Evolutionary conservation across 1,284 basidiomycete species (phyloP).

Genomic region (Pyrrhoderma noxium): DNA sequence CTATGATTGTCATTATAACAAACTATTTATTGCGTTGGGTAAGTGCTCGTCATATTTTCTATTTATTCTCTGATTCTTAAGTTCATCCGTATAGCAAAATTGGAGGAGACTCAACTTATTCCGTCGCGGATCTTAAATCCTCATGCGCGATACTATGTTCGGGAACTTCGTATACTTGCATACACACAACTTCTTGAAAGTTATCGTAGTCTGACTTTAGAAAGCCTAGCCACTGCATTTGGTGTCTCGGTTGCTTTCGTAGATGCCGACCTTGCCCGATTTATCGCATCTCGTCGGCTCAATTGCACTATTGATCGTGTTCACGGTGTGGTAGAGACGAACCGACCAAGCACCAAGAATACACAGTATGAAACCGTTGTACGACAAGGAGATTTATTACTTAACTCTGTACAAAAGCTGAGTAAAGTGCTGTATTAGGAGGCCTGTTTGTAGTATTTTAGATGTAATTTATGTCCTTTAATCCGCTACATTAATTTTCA

Average conservation of each 20-base stretch:
- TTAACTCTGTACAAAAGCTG: slow-evolving; percentile 70
- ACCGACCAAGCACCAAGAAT: slow-evolving; percentile 78
- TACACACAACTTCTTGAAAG: slow-evolving; percentile 90
- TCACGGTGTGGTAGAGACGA: slow-evolving; percentile 91
- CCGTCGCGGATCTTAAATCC: slow-evolving; percentile 82
- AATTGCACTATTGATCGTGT: slow-evolving; percentile 95
- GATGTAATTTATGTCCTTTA: too few relatives aligned
- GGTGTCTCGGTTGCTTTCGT: slow-evolving; percentile 88
- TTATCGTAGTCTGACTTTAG: slow-evolving; percentile 86
- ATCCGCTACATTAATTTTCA: too few relatives aligned
- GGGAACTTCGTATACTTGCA: slow-evolving; percentile 95
- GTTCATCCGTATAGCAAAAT: slow-evolving; percentile 49
- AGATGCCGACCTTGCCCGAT: slow-evolving; percentile 85
- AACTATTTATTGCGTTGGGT: slow-evolving; percentile 89
- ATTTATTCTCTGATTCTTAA: too few relatives aligned
- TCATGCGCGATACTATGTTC: slow-evolving; percentile 87
- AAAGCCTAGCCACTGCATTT: slow-evolving; percentile 82
- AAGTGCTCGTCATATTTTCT: slow-evolving; percentile 21
- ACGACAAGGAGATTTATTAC: slow-evolving; percentile 81
- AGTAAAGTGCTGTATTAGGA: slow-evolving; percentile 65
- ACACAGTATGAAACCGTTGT: slow-evolving; percentile 88
- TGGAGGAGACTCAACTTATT: slow-evolving; percentile 83
- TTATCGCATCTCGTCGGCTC: slow-evolving; percentile 87
- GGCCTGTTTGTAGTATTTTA: neutral
- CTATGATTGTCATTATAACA: slow-evolving; percentile 91